These are phyloP conservation scores for Fusarium aywerte DNA, from an alignment of 2,329 filamentous ascomycete species.

Conservation along the genomic window DNA sequence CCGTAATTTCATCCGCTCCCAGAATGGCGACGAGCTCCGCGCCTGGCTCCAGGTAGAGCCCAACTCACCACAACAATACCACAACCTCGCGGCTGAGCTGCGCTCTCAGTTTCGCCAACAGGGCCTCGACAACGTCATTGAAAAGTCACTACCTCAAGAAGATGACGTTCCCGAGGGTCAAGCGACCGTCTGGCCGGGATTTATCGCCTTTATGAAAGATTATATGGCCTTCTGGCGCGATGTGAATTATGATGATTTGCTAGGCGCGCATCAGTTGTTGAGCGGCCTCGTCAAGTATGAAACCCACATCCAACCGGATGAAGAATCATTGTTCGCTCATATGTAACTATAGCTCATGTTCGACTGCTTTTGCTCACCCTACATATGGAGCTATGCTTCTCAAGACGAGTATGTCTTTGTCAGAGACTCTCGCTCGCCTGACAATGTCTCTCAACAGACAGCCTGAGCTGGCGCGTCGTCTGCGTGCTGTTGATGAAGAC, in stretches of 20 bases:
- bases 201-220: constrained; percentile 81
- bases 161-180: constrained; percentile 72
- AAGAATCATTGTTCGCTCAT: constrained; percentile 7
- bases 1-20: constrained; percentile 63
- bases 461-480: constrained; percentile 77
- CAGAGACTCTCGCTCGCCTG: constrained; percentile 80
- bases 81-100: constrained; percentile 74
- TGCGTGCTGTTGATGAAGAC: constrained; percentile 72
- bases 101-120: constrained; percentile 63
- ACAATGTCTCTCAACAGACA: constrained; percentile 85
- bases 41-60: constrained; percentile 81
- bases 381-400: constrained; percentile 84
- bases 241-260: constrained; percentile 78
- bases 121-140: constrained; percentile 71
- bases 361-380: constrained; percentile 82
- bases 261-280: constrained; percentile 79
- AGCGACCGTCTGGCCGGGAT: constrained; percentile 77
- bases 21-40: constrained; percentile 73
- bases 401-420: constrained; percentile 84
- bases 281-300: constrained; percentile 79
- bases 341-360: constrained; percentile 71
- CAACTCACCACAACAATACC: constrained; percentile 73
- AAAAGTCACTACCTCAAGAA: constrained; percentile 71
- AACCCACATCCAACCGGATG: not conserved
- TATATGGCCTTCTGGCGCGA: constrained; percentile 86